A percentile compares a stretch with the other conserved stretches of the same genome.
Conservation (phyloP, 2,329 filamentous ascomycete species). For the Ampelomyces quisqualis region DNA sequence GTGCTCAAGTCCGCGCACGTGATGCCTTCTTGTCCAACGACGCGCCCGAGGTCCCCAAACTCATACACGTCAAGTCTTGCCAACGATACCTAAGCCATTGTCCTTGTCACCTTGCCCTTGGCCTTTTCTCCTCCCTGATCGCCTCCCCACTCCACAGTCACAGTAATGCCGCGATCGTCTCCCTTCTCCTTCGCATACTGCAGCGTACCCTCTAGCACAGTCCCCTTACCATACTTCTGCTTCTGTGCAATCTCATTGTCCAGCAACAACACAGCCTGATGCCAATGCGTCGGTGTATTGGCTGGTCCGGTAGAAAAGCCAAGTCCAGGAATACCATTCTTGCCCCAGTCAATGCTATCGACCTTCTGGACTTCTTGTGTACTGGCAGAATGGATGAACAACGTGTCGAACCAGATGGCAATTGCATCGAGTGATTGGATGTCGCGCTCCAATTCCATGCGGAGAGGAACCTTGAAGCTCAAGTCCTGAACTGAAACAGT, state of each 20-base stretch:
- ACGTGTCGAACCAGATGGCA: constrained; percentile 90
- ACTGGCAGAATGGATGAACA: constrained; percentile 67
- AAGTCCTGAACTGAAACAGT: constrained; percentile 70
- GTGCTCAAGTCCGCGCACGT: too few relatives aligned
- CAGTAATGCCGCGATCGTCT: constrained; percentile 45
- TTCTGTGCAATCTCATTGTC: constrained; percentile 57
- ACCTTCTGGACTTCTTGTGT: constrained; percentile 36
- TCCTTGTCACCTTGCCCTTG: constrained; percentile 35
- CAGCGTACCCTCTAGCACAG: constrained; percentile 68
- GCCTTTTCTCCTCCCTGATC: constrained; percentile 31
- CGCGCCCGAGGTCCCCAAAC: too few relatives aligned
- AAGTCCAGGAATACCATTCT: constrained; percentile 59
- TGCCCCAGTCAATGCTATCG: constrained; percentile 64
- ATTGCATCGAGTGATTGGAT: constrained; percentile 79
- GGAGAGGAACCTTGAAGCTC: constrained; percentile 70
- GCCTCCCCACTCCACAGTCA: constrained; percentile 43
- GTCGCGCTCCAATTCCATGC: constrained; percentile 60
- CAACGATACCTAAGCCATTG: constrained; percentile 26
- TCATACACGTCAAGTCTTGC: too few relatives aligned
- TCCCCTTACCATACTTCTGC: constrained; percentile 52
- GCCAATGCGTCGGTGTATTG: constrained; percentile 83
- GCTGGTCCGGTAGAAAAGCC: constrained; percentile 85
- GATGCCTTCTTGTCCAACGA: too few relatives aligned
- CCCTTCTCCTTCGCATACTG: constrained; percentile 65
- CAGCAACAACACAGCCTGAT: constrained; percentile 74